phyloP scores from a whole-genome alignment of 805 yeast species.

The Wickerhamomyces rabaulensis region DNA sequence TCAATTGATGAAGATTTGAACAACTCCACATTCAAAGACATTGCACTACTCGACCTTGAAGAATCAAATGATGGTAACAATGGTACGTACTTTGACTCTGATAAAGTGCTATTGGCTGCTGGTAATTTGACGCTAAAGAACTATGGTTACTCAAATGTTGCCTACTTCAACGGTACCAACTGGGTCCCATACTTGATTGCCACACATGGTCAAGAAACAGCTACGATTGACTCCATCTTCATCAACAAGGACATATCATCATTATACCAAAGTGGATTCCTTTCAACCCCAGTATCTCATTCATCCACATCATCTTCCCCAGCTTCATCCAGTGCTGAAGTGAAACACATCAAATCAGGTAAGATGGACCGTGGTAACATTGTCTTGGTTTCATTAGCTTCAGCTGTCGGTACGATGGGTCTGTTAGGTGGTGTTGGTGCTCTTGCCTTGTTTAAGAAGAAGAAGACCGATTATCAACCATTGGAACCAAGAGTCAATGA shows the following conservation, averaged over 20 bases:
- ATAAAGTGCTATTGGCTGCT: slow-evolving; percentile 46
- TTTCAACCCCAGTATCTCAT: slow-evolving; percentile 10
- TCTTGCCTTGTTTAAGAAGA: slow-evolving; percentile 29
- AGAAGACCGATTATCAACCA: slow-evolving; percentile 37
- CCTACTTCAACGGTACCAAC: slow-evolving; percentile 54
- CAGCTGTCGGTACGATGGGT: slow-evolving; percentile 49
- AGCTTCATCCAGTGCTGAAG: slow-evolving; percentile 11
- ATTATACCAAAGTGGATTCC: slow-evolving; percentile 24
- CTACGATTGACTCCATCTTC: slow-evolving; percentile 27
- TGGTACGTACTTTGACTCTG: slow-evolving; percentile 36
- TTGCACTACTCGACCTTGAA: slow-evolving; percentile 35
- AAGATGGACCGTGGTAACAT: slow-evolving; percentile 51
- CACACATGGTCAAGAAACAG: slow-evolving; percentile 17
- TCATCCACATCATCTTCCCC: slow-evolving; percentile 15
- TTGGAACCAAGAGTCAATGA: slow-evolving; percentile 54
- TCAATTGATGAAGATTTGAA: slow-evolving; percentile 33
- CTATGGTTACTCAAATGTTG: slow-evolving; percentile 57
- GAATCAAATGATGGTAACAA: slow-evolving; percentile 26
- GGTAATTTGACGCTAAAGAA: slow-evolving; percentile 47
- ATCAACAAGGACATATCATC: slow-evolving; percentile 33
- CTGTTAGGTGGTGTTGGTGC: slow-evolving; percentile 37
- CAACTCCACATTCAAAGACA: slow-evolving; percentile 38
- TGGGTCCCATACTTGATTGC: slow-evolving; percentile 68
- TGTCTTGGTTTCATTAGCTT: slow-evolving; percentile 63
- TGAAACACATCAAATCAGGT: slow-evolving; percentile 10